Conservation (phyloP, 176 grass and related monocot genomes). For the Stipa capillata region DNA sequence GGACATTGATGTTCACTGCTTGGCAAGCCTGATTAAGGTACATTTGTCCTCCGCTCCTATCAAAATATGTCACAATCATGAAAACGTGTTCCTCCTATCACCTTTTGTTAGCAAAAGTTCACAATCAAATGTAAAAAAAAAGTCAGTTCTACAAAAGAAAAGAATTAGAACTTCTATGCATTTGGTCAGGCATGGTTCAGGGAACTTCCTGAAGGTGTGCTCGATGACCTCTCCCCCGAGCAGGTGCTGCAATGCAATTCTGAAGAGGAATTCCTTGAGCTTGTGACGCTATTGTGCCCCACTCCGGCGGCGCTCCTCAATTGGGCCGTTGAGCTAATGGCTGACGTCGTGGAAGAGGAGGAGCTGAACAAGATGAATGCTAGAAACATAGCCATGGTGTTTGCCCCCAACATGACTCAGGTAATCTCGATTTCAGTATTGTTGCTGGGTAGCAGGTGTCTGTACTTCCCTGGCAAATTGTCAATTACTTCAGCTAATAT, state of each 20-base stretch:
- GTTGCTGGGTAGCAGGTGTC: background rate
- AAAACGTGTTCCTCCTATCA: background rate
- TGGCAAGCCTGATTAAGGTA: slow-evolving; percentile 94
- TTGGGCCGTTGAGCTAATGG: slow-evolving; percentile 88
- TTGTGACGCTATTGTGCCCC: slow-evolving; percentile 54
- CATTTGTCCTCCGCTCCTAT: background rate
- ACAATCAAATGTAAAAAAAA: background rate
- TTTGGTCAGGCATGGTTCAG: slow-evolving; percentile 77
- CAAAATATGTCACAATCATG: background rate
- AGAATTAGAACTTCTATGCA: background rate
- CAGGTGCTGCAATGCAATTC: slow-evolving; percentile 79
- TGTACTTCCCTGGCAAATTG: background rate
- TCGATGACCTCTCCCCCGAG: slow-evolving; percentile 70
- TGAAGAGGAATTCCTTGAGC: slow-evolving; percentile 70
- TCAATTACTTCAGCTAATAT: background rate
- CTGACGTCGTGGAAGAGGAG: slow-evolving; percentile 86
- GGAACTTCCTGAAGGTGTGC: slow-evolving; percentile 92
- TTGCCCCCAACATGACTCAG: slow-evolving; percentile 97
- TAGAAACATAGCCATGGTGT: slow-evolving; percentile 94
- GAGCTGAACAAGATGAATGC: slow-evolving; percentile 95
- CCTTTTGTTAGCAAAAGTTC: background rate
- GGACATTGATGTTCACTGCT: slow-evolving; percentile 87
- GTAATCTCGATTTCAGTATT: slow-evolving; percentile 24
- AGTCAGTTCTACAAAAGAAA: background rate
- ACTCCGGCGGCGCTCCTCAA: slow-evolving; percentile 66